phyloP scores from a whole-genome alignment of 2,329 filamentous ascomycete species.

The Aureobasidium sp. region DNA sequence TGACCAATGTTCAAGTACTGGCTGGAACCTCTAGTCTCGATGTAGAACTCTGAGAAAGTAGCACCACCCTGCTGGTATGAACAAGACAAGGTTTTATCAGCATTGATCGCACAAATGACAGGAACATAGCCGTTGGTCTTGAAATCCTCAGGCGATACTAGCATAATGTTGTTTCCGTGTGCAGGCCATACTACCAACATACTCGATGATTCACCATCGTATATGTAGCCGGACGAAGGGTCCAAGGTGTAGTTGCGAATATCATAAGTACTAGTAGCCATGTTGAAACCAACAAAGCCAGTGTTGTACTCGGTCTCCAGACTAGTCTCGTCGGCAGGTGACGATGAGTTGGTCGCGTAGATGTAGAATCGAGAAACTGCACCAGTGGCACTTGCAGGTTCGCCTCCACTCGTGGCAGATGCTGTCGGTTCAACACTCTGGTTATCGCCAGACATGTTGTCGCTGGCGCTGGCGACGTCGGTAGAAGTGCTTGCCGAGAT shows the following conservation, averaged over 20 bases:
- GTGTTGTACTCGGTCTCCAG: background rate
- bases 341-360: conserved; percentile 8
- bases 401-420: background rate
- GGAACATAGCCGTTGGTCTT: background rate
- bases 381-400: background rate
- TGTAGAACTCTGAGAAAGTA: background rate
- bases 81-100: background rate
- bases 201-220: background rate
- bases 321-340: conserved; percentile 3
- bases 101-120: background rate
- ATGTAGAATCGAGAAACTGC: background rate
- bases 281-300: conserved; percentile 6
- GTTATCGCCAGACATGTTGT: background rate
- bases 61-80: background rate
- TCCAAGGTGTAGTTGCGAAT: conserved; percentile 2
- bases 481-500: background rate
- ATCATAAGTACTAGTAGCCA: background rate
- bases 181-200: background rate
- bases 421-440: background rate
- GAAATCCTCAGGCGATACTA: background rate
- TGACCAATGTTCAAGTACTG: conserved; percentile 4
- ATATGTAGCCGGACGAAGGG: background rate
- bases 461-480: background rate
- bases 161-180: conserved; percentile 5
- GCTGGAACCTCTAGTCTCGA: background rate